Evolutionary conservation across 768 basidiomycete species (phyloP), one percentile per base, ranked within the genome.

Genomic region (Tricholoma sp.): DNA sequence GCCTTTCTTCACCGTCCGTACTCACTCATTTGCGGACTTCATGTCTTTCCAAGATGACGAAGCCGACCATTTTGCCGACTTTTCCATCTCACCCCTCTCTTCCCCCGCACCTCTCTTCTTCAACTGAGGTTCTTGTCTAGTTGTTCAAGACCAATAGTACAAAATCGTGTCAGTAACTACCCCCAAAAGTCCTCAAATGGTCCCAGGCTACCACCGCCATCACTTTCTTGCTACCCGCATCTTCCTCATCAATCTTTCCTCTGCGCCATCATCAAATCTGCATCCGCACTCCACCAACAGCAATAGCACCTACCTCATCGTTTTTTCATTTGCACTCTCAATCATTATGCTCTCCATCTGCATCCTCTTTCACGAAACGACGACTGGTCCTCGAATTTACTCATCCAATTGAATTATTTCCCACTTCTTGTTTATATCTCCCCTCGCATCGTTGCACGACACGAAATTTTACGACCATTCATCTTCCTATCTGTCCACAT

Each of bases 101-200:
- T 75, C 74, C 34, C 75, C 75, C 37, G 66, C 77, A 29, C 78
- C 78, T 59, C 71, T 74, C 55, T 73, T 84, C 60, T 75, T 80
- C 66, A 79, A 79, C 64, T 84, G 68, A 77, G 62, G 16, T 31
- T 31, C 55, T 14, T 34, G 14, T 11, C 24, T 49, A n/a, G 43
- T 18, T 24, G 24, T 29, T 32, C 35, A 59, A 59, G 57, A 59
- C 18, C 51, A 47, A 50, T 8, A 6, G 47, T 31, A 50, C n/a
- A n/a, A n/a, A 29, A 57, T 29, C 54, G 43, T 50, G 35, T 55
- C 35, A 41, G 52, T 46, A 31, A 55, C 60, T 34, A 24, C 49
- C 54, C 45, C 54, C 55, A 35, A 63, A 57, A 59, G 59, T 56
- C 58, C 35, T 49, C 51, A 35, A 27, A 56, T 11, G 47, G 45